Evolutionary conservation across 768 basidiomycete species (phyloP).

Genomic region (Mrakia frigida): DNA sequence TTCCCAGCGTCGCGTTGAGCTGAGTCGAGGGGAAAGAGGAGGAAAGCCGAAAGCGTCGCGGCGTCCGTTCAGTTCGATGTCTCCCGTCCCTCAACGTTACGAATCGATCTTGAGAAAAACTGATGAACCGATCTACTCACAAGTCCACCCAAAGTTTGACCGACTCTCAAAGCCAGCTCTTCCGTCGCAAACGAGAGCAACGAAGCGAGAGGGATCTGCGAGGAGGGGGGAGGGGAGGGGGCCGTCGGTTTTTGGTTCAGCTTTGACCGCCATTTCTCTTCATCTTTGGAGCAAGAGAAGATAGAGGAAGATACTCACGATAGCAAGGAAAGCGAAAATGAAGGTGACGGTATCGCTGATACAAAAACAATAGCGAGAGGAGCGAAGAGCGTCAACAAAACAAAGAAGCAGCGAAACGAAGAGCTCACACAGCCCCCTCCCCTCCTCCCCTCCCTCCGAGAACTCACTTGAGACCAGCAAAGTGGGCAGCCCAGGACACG

Average conservation of each 20-base stretch:
- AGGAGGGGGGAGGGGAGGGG: neutral
- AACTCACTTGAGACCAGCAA: conserved; percentile 17
- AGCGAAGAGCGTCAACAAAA: neutral
- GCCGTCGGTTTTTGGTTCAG: neutral
- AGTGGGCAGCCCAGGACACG: conserved; percentile 30
- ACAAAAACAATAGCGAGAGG: too few species aligned
- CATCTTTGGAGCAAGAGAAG: neutral
- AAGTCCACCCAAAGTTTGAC: conserved; percentile 28
- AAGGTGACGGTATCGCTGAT: conserved; percentile 26
- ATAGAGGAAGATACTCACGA: conserved; percentile 13
- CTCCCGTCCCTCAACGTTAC: neutral
- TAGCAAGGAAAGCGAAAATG: conserved; percentile 31
- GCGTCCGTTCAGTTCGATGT: too few species aligned
- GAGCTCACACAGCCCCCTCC: neutral
- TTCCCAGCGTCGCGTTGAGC: conserved; percentile 31
- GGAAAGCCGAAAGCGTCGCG: too few species aligned
- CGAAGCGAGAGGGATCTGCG: conserved; percentile 29
- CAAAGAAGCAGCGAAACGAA: neutral
- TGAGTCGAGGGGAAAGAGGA: too few species aligned
- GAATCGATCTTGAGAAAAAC: neutral
- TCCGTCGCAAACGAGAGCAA: conserved; percentile 32
- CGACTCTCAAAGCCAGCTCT: conserved; percentile 28
- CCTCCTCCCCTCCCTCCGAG: too few species aligned
- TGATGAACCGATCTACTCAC: neutral
- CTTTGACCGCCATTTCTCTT: neutral